Evolutionary conservation across 2,329 filamentous ascomycete genomes (phyloP), one percentile per base, ranked within the genome.

Genomic region (Bipolaris cookei): DNA sequence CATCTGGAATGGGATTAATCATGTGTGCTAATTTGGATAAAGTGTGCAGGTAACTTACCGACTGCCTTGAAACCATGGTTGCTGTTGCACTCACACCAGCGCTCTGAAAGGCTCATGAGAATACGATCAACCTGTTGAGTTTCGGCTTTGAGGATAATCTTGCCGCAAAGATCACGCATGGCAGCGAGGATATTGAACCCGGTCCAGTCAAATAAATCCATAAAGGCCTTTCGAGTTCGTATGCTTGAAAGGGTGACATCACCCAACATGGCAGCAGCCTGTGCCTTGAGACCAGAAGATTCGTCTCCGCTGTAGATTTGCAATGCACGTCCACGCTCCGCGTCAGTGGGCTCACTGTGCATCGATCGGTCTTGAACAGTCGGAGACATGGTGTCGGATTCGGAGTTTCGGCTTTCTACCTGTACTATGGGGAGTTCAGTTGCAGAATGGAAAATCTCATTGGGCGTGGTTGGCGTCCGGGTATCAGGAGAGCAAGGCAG

Each of bases 71-170:
- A 99, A 13, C 94, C 93, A 76, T 99, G 92, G 41, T 88, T 89
- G 0, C 90, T 86, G 73, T 99, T 99, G 81, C 93, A 97, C 65
- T 90, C 86, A 74, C 92, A 97, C 95, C 95, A 99, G 59, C 94
- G 84, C 63, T 87, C 88, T 3, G 95, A 91, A 68, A 98, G 94
- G 18, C 90, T 89, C 68, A 96, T 91, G 62, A 99, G 80, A 57
- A 99, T 94, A 32, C 95, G 90, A 74, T 99, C 95, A 18, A 99
- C 91, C 76, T 99, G 94, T 77, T 99, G 95, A 2, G 93, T 96
- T 78, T 99, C 95, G 38, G 91, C 95, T 65, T 91, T 90, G 55
- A 99, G 82, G 4, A 95, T 83, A 21, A 98, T 82, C 30, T 91
- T 89, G 51, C 86, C 86, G 75, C 95, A 99, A 23, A 99, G 83